A percentile compares a stretch with the other conserved stretches of the same genome.
phyloP scores from a whole-genome alignment of 495 filamentous ascomycete genomes.

The Xylaria intraflava region DNA sequence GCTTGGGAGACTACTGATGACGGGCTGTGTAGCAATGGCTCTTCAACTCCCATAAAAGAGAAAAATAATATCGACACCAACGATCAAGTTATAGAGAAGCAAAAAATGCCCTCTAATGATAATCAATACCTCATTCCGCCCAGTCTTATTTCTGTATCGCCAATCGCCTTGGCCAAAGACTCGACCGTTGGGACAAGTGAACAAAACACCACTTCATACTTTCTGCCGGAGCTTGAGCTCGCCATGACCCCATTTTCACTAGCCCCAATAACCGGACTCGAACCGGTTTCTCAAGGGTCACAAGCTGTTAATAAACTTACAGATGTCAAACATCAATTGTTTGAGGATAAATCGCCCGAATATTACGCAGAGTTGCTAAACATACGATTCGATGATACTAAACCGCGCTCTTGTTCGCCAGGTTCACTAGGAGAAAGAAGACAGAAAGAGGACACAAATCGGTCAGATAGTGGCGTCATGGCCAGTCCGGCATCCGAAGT shows the following conservation, averaged over 20 bases:
- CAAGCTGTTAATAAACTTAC: conserved; percentile 42
- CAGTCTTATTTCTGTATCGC: neutral
- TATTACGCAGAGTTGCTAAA: conserved; percentile 34
- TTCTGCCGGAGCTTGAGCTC: conserved; percentile 6
- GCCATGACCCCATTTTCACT: conserved; percentile 4
- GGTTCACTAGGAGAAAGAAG: neutral
- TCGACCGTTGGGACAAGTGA: neutral
- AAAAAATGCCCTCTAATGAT: neutral
- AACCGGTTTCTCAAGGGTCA: conserved; percentile 23
- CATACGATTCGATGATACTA: conserved; percentile 37
- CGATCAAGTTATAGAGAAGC: neutral
- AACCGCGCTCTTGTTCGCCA: conserved; percentile 20
- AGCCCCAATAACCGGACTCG: neutral
- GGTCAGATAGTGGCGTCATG: conserved; percentile 40
- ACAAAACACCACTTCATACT: neutral
- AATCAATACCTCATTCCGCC: neutral
- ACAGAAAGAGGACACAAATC: conserved; percentile 18
- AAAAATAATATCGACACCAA: neutral
- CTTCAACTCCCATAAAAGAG: neutral
- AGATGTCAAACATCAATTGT: conserved; percentile 42
- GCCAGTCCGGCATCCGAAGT: conserved; percentile 31
- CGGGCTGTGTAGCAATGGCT: neutral
- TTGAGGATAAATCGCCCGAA: conserved; percentile 37
- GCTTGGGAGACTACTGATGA: conserved; percentile 6
- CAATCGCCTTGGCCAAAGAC: neutral